phyloP scores from a whole-genome alignment of 2,329 filamentous ascomycete species.

The Ilyonectria robusta region DNA sequence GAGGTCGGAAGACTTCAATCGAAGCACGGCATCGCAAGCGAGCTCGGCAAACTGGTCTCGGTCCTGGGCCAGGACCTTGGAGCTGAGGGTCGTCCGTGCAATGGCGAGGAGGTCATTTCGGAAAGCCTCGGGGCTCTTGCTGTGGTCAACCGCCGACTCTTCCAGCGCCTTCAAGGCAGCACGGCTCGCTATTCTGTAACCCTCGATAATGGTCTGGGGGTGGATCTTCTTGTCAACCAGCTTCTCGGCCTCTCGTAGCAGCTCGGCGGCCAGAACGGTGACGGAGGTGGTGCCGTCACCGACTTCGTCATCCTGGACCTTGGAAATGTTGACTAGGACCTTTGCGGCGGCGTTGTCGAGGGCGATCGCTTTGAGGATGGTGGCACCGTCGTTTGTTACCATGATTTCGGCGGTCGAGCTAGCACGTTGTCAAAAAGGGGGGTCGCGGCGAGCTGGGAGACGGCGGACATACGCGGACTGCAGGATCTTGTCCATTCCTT shows the following conservation, averaged over 20 bases:
- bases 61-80: slow-evolving; percentile 96
- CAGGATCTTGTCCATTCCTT: slow-evolving; percentile 99
- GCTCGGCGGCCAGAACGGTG: slow-evolving; percentile 92
- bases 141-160: slow-evolving; percentile 90
- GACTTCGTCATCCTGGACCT: slow-evolving; percentile 99
- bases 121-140: slow-evolving; percentile 86
- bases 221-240: slow-evolving; percentile 98
- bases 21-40: slow-evolving; percentile 90
- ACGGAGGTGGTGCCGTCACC: slow-evolving; percentile 99
- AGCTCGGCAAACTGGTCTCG: slow-evolving; percentile 91
- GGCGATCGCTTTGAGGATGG: slow-evolving; percentile 97
- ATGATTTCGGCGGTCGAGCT: slow-evolving; percentile 97
- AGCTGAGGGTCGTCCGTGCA: slow-evolving; percentile 94
- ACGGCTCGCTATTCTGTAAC: slow-evolving; percentile 95
- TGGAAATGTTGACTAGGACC: slow-evolving; percentile 98
- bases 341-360: slow-evolving; percentile 99
- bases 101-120: slow-evolving; percentile 91
- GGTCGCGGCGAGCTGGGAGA: slow-evolving; percentile 25
- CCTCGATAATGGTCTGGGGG: slow-evolving; percentile 99
- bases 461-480: slow-evolving; percentile 84
- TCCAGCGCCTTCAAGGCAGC: slow-evolving; percentile 89
- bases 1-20: slow-evolving; percentile 91
- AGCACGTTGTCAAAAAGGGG: slow-evolving; percentile 43
- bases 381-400: slow-evolving; percentile 99
- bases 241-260: slow-evolving; percentile 96